Evolutionary conservation across 805 yeast genomes (phyloP).

Genomic region (Ogataea salicorniae): DNA sequence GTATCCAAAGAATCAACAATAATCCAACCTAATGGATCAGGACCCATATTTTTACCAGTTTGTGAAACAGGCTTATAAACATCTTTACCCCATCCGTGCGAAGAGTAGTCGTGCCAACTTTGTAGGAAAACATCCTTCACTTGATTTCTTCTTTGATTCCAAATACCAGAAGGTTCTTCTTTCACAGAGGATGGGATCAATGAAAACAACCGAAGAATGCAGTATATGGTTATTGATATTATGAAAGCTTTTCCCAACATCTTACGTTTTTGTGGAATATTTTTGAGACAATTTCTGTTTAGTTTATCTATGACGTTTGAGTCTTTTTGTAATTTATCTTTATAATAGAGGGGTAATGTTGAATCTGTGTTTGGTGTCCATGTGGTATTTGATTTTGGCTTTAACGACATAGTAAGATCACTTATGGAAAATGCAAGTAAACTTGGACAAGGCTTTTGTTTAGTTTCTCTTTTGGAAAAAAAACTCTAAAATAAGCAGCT

Average conservation of each 20-base stretch:
- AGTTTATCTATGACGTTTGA: constrained; percentile 10
- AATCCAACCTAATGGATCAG: constrained; percentile 85
- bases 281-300: constrained; percentile 11
- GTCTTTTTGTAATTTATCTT: constrained; percentile 37
- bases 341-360: constrained; percentile 48
- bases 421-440: not conserved
- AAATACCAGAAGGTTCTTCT: constrained; percentile 19
- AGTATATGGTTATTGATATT: constrained; percentile 36
- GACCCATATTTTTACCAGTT: constrained; percentile 68
- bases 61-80: constrained; percentile 65
- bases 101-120: constrained; percentile 72
- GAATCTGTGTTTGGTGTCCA: constrained; percentile 23
- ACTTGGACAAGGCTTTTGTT: not conserved
- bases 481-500: not conserved
- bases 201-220: constrained; percentile 30
- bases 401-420: constrained; percentile 4
- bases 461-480: not conserved
- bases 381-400: constrained; percentile 10
- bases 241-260: constrained; percentile 43
- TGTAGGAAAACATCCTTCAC: constrained; percentile 67
- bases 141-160: constrained; percentile 48
- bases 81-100: constrained; percentile 82
- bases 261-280: constrained; percentile 18
- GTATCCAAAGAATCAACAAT: constrained; percentile 87
- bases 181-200: constrained; percentile 10